Conservation (phyloP, 2,329 filamentous ascomycete species). For the Colletotrichum sp. region DNA sequence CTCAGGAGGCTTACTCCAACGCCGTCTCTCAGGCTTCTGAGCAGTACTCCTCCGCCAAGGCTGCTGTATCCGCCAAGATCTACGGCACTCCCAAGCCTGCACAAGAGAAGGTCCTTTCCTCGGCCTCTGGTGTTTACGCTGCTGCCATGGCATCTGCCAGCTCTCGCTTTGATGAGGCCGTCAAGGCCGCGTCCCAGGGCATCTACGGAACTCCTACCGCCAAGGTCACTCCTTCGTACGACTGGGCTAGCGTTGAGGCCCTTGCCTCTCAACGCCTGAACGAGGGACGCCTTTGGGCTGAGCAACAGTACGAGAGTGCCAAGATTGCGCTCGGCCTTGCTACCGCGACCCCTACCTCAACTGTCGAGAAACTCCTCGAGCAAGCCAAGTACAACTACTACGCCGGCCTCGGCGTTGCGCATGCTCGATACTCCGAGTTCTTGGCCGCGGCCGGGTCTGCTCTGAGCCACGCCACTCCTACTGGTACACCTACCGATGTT, state of each 20-base stretch:
- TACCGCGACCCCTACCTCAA: conserved; percentile 61
- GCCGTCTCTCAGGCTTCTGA: conserved; percentile 71
- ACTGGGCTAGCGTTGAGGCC: conserved; percentile 60
- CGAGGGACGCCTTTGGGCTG: conserved; percentile 74
- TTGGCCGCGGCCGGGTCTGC: conserved; percentile 74
- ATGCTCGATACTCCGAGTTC: conserved; percentile 80
- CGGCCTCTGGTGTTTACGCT: conserved; percentile 72
- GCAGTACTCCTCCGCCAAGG: conserved; percentile 72
- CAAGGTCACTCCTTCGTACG: conserved; percentile 43
- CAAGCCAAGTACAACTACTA: conserved; percentile 74
- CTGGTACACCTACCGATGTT: conserved; percentile 64
- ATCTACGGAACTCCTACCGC: conserved; percentile 53
- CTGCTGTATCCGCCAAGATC: conserved; percentile 69
- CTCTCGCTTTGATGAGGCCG: conserved; percentile 59
- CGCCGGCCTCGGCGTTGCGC: conserved; percentile 77
- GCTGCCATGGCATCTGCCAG: conserved; percentile 68
- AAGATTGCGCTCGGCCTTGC: conserved; percentile 68
- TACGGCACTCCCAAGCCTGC: conserved; percentile 65
- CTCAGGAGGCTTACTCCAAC: conserved; percentile 65
- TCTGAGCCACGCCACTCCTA: conserved; percentile 63
- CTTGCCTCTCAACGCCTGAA: conserved; percentile 74
- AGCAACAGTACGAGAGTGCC: conserved; percentile 73
- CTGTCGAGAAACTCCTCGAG: conserved; percentile 63
- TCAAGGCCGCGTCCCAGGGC: conserved; percentile 56
- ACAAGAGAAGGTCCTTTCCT: conserved; percentile 72